These are phyloP conservation scores for Sugiyamaella floridensis DNA, from an alignment of 805 yeast species.

Conservation along the genomic window DNA sequence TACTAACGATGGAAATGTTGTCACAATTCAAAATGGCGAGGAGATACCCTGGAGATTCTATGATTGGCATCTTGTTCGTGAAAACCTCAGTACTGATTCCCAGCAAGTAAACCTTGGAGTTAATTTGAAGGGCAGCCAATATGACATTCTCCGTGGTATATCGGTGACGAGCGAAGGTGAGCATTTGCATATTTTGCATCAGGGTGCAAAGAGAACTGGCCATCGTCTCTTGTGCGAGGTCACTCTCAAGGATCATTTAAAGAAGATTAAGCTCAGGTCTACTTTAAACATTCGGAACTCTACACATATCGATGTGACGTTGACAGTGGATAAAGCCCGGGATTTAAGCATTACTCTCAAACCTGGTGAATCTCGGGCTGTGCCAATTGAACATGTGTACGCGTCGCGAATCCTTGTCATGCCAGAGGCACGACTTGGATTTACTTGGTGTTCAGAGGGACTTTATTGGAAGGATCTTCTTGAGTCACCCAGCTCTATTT, in stretches of 20 bases:
- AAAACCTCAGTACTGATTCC: constrained; percentile 60
- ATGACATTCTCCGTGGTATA: constrained; percentile 47
- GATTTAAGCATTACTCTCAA: constrained; percentile 37
- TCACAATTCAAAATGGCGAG: constrained; percentile 39
- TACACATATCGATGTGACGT: constrained; percentile 50
- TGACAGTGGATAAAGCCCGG: constrained; percentile 32
- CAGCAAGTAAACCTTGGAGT: constrained; percentile 58
- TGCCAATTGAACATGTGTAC: constrained; percentile 70
- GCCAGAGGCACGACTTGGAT: constrained; percentile 53
- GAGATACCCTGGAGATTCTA: constrained; percentile 82
- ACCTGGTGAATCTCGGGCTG: constrained; percentile 53
- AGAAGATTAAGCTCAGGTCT: constrained; percentile 69
- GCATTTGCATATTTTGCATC: constrained; percentile 58
- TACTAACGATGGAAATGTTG: background rate
- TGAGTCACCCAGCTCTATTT: constrained; percentile 45
- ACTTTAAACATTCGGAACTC: constrained; percentile 64
- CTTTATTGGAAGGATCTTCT: constrained; percentile 61
- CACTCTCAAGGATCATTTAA: constrained; percentile 64
- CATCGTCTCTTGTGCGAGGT: constrained; percentile 70
- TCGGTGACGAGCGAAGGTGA: constrained; percentile 81
- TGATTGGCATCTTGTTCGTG: constrained; percentile 86
- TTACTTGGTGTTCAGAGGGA: constrained; percentile 59
- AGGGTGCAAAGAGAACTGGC: constrained; percentile 57
- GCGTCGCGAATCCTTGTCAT: constrained; percentile 49
- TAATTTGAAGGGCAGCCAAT: constrained; percentile 45